Base-by-base conservation (phyloP, 345 rosid species). In the Triadica sebifera region DNA sequence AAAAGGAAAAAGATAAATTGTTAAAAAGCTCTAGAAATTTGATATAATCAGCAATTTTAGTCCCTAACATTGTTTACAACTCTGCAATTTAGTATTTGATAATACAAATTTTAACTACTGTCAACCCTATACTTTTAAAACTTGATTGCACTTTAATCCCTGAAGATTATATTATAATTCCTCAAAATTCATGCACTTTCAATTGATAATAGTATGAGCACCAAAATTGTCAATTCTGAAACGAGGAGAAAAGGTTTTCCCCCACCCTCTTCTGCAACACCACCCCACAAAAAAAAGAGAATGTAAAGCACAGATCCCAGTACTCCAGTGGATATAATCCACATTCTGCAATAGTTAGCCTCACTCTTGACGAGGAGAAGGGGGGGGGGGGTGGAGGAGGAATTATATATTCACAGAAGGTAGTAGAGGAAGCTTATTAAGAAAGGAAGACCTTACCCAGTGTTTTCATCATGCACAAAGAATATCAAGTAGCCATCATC, bases 401-500 rank as follows among this genome's bases (percentile, higher is more conserved):
- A n/a, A n/a, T n/a, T 29, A 60, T 22, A 72, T 12, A 19, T 29
- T 72, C 29, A 12, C 67, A 71, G 22, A 71, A 59, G 24, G 45
- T 22, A 43, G 24, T 8, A 19, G 15, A 63, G 34, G 51, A 16
- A 50, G 20, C 10, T 17, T 29, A 38, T 3, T 55, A 20, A 16
- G 72, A 49, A 69, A 75, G 56, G 34, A 62, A 69, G 22, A 43
- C 68, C 52, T 55, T 86, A 92, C 97, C 98, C 91, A 0, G 90
- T 88, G 72, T 81, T 89, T 81, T 94, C 98, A 77, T 94, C 98
- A 79, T 91, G 96, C 51, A 82, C 91, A 75, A 92, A 90, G 87
- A 91, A 85, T 81, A 91, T 91, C 85, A 95, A 78, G 84, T 86
- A 91, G 74, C 99, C 99, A 72, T 87, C 94, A 76, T 95, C 99